These are phyloP conservation scores for Alternaria dauci DNA, from an alignment of 2,329 filamentous ascomycete species.

Conservation along the genomic window DNA sequence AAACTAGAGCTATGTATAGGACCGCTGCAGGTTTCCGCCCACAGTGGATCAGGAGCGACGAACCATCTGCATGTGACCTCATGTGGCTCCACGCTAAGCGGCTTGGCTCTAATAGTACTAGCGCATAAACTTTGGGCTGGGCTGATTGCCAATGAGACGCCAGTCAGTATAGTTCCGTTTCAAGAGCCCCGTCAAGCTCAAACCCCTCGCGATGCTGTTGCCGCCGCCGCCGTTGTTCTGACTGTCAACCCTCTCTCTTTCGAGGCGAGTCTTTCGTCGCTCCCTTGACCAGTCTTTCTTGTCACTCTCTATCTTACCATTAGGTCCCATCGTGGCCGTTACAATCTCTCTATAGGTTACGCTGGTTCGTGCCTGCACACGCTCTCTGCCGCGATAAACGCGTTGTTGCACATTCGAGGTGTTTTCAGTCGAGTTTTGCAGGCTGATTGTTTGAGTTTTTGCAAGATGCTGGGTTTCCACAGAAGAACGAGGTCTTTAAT, in stretches of 20 bases:
- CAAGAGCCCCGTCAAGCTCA: slow-evolving; percentile 23
- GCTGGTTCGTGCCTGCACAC: slow-evolving; percentile 38
- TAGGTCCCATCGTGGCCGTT: slow-evolving; percentile 40
- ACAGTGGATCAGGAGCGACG: slow-evolving; percentile 5
- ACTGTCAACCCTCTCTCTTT: slow-evolving; percentile 28
- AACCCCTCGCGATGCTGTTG: slow-evolving; percentile 29
- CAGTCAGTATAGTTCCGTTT: slow-evolving; percentile 24
- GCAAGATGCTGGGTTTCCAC: slow-evolving; percentile 56
- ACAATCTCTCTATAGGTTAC: slow-evolving; percentile 42
- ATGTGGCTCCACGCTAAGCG: slow-evolving; percentile 19
- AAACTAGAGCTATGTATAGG: not conserved
- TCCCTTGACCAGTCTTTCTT: slow-evolving; percentile 41
- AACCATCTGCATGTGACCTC: slow-evolving; percentile 13
- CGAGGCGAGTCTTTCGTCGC: slow-evolving; percentile 41
- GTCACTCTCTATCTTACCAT: slow-evolving; percentile 43
- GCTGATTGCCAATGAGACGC: slow-evolving; percentile 26
- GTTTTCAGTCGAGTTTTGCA: slow-evolving; percentile 6
- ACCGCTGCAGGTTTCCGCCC: slow-evolving; percentile 1
- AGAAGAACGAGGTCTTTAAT: slow-evolving; percentile 54
- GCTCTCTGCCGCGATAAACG: slow-evolving; percentile 17
- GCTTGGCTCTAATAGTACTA: slow-evolving; percentile 18
- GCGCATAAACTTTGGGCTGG: slow-evolving; percentile 5
- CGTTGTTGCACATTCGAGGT: slow-evolving; percentile 21
- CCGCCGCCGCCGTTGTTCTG: slow-evolving; percentile 15
- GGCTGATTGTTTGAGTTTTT: slow-evolving; percentile 13